Percentiles rank a stretch among this genome's conserved stretches.
phyloP scores from a whole-genome alignment of 805 yeast genomes.

The Teunomyces panamensis region DNA sequence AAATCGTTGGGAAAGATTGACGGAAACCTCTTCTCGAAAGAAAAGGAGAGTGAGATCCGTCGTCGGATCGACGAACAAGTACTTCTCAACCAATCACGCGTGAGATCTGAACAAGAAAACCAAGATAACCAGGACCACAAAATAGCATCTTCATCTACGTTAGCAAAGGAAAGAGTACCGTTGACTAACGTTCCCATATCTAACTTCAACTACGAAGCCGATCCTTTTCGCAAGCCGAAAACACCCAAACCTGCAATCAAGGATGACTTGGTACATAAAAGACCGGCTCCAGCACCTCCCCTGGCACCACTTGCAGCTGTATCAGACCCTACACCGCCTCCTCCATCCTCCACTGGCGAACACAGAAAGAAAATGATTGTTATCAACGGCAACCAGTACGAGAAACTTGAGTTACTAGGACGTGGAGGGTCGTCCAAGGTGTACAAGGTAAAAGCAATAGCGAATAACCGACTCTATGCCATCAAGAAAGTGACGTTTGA shows the following conservation, averaged over 20 bases:
- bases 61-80: constrained; percentile 26
- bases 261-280: not conserved
- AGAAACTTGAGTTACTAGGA: constrained; percentile 75
- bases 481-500: constrained; percentile 78
- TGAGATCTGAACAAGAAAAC: not conserved
- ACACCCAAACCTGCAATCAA: constrained; percentile 16
- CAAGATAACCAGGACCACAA: constrained; percentile 3
- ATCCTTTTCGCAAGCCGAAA: constrained; percentile 35
- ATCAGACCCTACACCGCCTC: not conserved
- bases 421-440: constrained; percentile 93
- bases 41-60: constrained; percentile 22
- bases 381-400: constrained; percentile 62
- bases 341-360: constrained; percentile 11
- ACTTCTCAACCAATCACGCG: not conserved
- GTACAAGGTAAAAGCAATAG: constrained; percentile 63
- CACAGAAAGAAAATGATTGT: constrained; percentile 26
- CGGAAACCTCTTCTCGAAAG: constrained; percentile 11
- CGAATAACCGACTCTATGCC: constrained; percentile 62
- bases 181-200: constrained; percentile 14
- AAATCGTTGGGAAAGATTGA: not conserved
- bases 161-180: constrained; percentile 13
- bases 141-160: not conserved
- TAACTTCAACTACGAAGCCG: constrained; percentile 15
- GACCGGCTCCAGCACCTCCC: constrained; percentile 3
- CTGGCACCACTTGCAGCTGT: not conserved